Base-by-base conservation (phyloP, 2,329 filamentous ascomycete species). In the Aspergillus puulaauensis region DNA sequence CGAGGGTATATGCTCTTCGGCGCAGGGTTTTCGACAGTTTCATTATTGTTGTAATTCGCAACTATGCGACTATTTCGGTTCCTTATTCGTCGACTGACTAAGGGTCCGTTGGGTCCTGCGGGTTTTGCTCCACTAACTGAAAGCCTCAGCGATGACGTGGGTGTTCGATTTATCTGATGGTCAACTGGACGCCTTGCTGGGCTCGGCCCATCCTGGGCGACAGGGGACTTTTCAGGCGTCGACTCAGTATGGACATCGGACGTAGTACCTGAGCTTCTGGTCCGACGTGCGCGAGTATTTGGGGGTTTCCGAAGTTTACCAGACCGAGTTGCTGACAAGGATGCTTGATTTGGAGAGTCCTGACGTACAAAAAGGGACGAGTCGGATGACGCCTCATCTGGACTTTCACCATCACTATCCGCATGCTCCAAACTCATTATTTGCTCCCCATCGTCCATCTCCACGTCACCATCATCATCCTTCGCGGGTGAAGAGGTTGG, bases 1-100 rank as follows among this genome's bases (percentile, higher is more conserved):
- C 62, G 49, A 40, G 50, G 48, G 58, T 31, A 52, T 23, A 7
- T 11, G 19, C 27, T 48, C 27, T 31, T 15, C 15, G 35, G 31
- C n/a, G 47, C 51, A 3, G 41, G 33, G 21, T 19, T 49, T 17
- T 31, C 27, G 27, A 31, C 27, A 31, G 9, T 31, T 31, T 51
- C 39, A 3, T 52, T 46, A 31, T 19, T 41, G 8, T 14, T 4
- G 51, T 37, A 41, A 27, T 12, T 23, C 19, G 31, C 17, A 33
- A n/a, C 31, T 17, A 48, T 23, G 21, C 35, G 39, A 31, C 41
- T 21, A 12, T n/a, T 11, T 23, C 43, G 9, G 41, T 46, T 33
- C 24, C 27, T 46, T 15, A 17, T 37, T n/a, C 31, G 31, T 17
- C 44, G 23, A 21, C 5, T 31, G 7, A 4, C 15, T 11, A 27